These are phyloP conservation scores for Rutidosis leptorrhynchoides DNA, from an alignment of 129 eudicot genomes.

Conservation along the genomic window DNA sequence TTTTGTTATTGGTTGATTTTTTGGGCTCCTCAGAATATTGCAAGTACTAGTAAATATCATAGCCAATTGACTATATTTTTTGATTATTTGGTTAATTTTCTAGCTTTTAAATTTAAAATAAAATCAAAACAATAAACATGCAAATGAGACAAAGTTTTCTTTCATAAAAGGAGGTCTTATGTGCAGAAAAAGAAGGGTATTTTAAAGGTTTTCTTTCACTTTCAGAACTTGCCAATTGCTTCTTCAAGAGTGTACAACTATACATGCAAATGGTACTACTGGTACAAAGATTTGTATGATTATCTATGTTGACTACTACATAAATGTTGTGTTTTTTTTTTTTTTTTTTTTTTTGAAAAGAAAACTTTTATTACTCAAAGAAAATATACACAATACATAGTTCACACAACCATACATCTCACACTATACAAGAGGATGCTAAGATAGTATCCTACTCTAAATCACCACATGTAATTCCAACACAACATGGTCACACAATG, in stretches of 20 bases:
- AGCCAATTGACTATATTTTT: neutral
- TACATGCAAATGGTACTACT: conserved; percentile 19
- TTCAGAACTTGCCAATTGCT: conserved; percentile 23
- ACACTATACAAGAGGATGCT: too few species aligned
- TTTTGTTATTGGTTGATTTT: conserved; percentile 58
- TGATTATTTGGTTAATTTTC: neutral
- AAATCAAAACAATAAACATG: conserved; percentile 28
- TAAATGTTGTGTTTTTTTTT: neutral
- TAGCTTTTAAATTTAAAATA: conserved; percentile 23
- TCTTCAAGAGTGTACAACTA: conserved; percentile 29
- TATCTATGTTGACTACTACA: neutral
- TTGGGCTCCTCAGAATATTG: conserved; percentile 34
- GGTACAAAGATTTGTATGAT: neutral
- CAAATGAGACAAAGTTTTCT: conserved; percentile 39
- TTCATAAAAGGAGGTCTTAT: conserved; percentile 26
- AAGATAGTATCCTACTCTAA: too few species aligned
- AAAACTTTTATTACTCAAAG: too few species aligned
- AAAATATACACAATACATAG: too few species aligned
- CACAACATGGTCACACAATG: too few species aligned
- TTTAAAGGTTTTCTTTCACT: conserved; percentile 23
- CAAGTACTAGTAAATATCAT: conserved; percentile 21
- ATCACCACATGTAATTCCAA: too few species aligned
- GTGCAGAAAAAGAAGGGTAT: conserved; percentile 15
- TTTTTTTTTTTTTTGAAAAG: too few species aligned
- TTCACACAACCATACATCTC: too few species aligned